Conservation (phyloP, 2,329 filamentous ascomycete species). For the Hypomyces perniciosus region DNA sequence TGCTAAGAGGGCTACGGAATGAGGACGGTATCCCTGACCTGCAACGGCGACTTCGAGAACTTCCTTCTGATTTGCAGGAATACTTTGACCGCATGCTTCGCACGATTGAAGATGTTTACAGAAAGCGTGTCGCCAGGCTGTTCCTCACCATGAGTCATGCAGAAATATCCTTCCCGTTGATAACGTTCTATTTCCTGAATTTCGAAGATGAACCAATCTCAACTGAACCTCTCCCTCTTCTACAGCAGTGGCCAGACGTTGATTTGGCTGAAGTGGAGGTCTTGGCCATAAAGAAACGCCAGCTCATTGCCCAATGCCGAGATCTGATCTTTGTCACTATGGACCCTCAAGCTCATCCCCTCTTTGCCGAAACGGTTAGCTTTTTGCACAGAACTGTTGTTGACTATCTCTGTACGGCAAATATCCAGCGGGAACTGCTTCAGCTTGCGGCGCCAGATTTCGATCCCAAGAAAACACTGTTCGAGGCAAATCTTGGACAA, state of each 20-base stretch:
- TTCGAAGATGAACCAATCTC: background rate
- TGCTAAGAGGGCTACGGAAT: conserved; percentile 5
- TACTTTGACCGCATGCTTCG: conserved; percentile 12
- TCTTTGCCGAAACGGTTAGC: conserved; percentile 3
- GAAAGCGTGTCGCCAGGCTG: background rate
- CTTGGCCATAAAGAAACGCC: background rate
- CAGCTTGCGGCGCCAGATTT: background rate
- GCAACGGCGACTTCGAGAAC: background rate
- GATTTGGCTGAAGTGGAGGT: background rate
- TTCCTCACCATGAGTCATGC: conserved; percentile 7
- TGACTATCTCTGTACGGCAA: conserved; percentile 1
- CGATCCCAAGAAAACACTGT: conserved; percentile 1
- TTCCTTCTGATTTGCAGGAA: conserved; percentile 10
- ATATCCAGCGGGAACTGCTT: background rate
- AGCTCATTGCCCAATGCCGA: conserved; percentile 3
- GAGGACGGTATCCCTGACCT: conserved; percentile 8
- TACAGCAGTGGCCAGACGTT: background rate
- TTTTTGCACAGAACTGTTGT: conserved; percentile 7
- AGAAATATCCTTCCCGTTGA: conserved; percentile 1
- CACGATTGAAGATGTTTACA: conserved; percentile 2
- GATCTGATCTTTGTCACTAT: background rate
- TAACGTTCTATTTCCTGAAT: conserved; percentile 2
- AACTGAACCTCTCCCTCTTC: background rate
- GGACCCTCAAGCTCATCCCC: background rate
- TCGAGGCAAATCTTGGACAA: conserved; percentile 1